Evolutionary conservation across 495 filamentous ascomycete genomes (phyloP).

Genomic region (Daldinia loculata): DNA sequence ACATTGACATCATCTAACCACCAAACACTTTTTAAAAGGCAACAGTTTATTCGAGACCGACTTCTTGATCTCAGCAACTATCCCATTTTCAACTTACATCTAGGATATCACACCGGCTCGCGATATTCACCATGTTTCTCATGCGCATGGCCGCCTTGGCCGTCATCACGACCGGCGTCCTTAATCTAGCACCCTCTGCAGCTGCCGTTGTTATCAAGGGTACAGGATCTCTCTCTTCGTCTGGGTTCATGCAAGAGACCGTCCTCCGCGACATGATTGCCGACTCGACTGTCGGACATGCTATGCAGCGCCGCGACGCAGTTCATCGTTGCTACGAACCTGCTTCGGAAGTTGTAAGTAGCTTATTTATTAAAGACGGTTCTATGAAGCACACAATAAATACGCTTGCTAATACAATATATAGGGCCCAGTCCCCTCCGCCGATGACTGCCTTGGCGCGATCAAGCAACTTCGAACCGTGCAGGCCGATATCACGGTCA

Average conservation of each 20-base stretch:
- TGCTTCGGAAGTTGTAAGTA: constrained; percentile 35
- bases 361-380: neutral
- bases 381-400: neutral
- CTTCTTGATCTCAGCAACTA: neutral
- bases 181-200: constrained; percentile 3
- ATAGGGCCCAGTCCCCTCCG: constrained; percentile 40
- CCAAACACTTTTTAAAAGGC: neutral
- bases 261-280: neutral
- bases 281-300: constrained; percentile 8
- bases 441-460: constrained; percentile 40
- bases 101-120: neutral
- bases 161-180: constrained; percentile 1
- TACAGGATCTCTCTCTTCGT: neutral
- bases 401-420: neutral
- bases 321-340: constrained; percentile 42
- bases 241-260: constrained; percentile 6
- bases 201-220: neutral
- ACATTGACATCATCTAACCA: neutral
- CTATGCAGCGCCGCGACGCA: constrained; percentile 21
- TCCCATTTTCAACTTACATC: neutral
- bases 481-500: constrained; percentile 36
- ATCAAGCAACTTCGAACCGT: constrained; percentile 38
- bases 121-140: constrained; percentile 22
- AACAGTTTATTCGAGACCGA: neutral
- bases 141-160: constrained; percentile 9